Evolutionary conservation across 208 protist species (phyloP).

Genomic region (Acanthamoeba castellanii): DNA sequence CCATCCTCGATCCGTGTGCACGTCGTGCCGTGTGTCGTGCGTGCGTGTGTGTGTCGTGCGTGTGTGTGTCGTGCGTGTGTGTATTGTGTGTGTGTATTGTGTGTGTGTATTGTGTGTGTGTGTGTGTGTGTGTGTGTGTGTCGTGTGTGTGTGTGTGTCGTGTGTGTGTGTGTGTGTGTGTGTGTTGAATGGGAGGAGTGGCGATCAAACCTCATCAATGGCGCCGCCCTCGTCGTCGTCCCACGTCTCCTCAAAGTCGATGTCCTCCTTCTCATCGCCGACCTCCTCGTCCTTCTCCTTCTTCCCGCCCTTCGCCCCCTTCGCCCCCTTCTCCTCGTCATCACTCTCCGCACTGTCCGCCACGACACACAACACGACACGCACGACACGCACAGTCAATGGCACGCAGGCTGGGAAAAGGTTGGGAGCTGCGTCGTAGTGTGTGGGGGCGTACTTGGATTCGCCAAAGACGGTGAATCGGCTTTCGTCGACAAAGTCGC

Average conservation of each 20-base stretch:
- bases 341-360: background rate
- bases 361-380: background rate
- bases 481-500: conserved; percentile 19
- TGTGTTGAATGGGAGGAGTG: too few species aligned
- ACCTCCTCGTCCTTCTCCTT: conserved; percentile 20
- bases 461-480: conserved; percentile 31
- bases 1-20: background rate
- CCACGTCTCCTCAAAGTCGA: conserved; percentile 55
- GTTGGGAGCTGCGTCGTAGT: background rate
- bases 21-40: too few species aligned
- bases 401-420: background rate
- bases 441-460: background rate
- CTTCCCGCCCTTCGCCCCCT: background rate
- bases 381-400: background rate
- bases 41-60: too few species aligned
- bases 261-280: conserved; percentile 61
- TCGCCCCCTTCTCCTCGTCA: conserved; percentile 32
- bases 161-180: background rate
- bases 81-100: too few species aligned
- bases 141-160: too few species aligned
- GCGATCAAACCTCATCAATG: conserved; percentile 17
- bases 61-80: too few species aligned
- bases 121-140: too few species aligned
- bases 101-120: too few species aligned
- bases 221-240: conserved; percentile 24